Conservation (phyloP, 1,139 yeast species). For the Candida sp. region DNA sequence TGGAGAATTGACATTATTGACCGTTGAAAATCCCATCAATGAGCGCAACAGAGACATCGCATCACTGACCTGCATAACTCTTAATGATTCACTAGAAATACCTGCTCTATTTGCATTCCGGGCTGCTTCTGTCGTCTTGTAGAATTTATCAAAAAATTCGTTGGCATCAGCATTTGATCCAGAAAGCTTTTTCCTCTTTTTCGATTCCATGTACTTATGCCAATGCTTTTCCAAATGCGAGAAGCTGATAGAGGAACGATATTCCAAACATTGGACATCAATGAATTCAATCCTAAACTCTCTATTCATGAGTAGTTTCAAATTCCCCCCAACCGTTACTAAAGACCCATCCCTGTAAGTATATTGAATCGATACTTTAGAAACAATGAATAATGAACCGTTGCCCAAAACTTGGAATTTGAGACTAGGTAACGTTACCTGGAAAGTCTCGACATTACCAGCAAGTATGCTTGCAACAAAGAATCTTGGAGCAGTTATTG, state of each 20-base stretch:
- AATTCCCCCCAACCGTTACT: conserved; percentile 56
- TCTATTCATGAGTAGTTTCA: conserved; percentile 59
- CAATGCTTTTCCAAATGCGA: conserved; percentile 24
- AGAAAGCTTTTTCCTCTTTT: conserved; percentile 8
- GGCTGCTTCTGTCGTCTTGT: conserved; percentile 20
- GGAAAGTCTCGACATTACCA: conserved; percentile 52
- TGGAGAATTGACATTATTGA: conserved; percentile 49
- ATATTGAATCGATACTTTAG: conserved; percentile 53
- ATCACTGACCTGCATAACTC: conserved; percentile 72
- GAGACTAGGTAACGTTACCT: conserved; percentile 58
- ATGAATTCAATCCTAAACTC: conserved; percentile 68
- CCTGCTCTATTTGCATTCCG: conserved; percentile 45
- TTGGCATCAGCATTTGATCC: conserved; percentile 18
- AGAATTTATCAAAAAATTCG: conserved; percentile 22
- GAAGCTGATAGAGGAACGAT: conserved; percentile 23
- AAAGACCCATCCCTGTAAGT: conserved; percentile 68
- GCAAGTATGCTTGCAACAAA: conserved; percentile 50
- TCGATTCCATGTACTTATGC: conserved; percentile 9
- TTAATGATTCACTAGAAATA: conserved; percentile 59
- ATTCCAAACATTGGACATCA: conserved; percentile 48
- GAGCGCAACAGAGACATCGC: conserved; percentile 69
- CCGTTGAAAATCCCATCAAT: conserved; percentile 55
- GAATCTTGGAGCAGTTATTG: conserved; percentile 65
- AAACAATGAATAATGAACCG: conserved; percentile 62
- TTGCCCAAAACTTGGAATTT: conserved; percentile 65